Percentiles rank a stretch among this genome's conserved stretches.
Conservation (phyloP, 2,329 filamentous ascomycete species). For the Fusarium camptoceras region DNA sequence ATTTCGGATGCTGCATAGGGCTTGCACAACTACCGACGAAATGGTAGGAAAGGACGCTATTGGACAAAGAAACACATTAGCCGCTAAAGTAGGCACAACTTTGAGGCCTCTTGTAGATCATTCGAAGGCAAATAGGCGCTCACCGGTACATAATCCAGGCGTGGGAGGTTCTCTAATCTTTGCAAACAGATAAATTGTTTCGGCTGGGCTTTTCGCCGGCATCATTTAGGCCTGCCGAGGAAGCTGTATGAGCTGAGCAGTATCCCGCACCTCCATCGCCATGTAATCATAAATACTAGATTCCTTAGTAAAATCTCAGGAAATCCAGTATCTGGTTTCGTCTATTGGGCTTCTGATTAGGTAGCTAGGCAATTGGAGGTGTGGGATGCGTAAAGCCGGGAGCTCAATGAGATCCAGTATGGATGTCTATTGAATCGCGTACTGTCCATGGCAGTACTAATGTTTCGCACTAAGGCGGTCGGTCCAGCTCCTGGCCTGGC, state of each 20-base stretch:
- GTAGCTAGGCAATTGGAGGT: too few species aligned
- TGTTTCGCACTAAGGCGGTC: slow-evolving; percentile 40
- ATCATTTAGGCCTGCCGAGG: not conserved
- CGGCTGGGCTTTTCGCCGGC: too few species aligned
- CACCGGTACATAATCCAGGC: not conserved
- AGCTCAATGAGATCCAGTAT: too few species aligned
- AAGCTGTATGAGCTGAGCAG: not conserved
- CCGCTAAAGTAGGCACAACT: not conserved
- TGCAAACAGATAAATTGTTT: not conserved
- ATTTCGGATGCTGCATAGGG: not conserved
- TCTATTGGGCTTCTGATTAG: too few species aligned
- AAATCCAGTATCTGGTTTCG: too few species aligned
- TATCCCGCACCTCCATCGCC: too few species aligned
- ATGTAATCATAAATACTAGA: too few species aligned
- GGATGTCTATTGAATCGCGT: not conserved
- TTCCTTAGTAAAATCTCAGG: too few species aligned
- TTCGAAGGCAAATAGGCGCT: not conserved
- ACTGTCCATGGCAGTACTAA: slow-evolving; percentile 7
- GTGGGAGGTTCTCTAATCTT: not conserved
- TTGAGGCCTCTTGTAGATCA: not conserved
- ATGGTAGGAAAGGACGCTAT: not conserved
- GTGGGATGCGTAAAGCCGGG: too few species aligned
- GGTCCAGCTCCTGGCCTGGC: slow-evolving; percentile 12
- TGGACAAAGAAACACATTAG: not conserved
- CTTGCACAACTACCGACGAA: not conserved